Conservation (phyloP, 306 rosid genomes). For the Fagus crenata region DNA sequence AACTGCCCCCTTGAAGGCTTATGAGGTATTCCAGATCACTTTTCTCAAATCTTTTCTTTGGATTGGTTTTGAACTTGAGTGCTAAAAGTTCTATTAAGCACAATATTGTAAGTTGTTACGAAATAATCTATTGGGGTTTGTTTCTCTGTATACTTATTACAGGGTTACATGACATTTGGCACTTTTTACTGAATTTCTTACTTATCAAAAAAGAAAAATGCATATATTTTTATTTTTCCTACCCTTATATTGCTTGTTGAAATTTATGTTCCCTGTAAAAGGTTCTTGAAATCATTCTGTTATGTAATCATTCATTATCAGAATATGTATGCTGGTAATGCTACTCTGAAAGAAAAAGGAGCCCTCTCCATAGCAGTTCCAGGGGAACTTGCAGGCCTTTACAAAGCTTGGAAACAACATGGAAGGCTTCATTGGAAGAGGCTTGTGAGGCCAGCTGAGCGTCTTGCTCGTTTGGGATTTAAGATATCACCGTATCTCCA, state of each 20-base stretch:
- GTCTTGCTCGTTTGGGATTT: constrained; percentile 64
- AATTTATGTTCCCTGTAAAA: background rate
- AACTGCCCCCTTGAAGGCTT: constrained; percentile 68
- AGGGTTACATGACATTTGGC: background rate
- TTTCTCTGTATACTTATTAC: background rate
- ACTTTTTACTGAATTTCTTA: background rate
- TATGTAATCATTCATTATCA: constrained; percentile 22
- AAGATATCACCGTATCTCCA: constrained; percentile 64
- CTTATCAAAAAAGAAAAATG: no score
- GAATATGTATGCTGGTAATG: constrained; percentile 70
- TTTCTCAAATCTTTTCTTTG: constrained; percentile 1
- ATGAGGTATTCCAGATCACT: constrained; percentile 48
- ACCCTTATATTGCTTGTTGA: background rate
- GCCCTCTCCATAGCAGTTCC: constrained; percentile 71
- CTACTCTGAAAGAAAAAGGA: constrained; percentile 55
- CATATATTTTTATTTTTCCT: no score
- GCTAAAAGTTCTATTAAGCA: background rate
- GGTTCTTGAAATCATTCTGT: constrained; percentile 4
- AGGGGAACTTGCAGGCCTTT: constrained; percentile 80
- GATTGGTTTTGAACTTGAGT: constrained; percentile 11
- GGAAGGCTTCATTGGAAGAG: constrained; percentile 80
- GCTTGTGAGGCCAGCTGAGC: constrained; percentile 67
- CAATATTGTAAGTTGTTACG: background rate
- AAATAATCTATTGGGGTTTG: background rate
- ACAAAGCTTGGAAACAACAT: constrained; percentile 60